A percentile compares a stretch with the other conserved stretches of the same genome.
Evolutionary conservation across 148 eudicot genomes (phyloP).

Genomic region (Simmondsia chinensis): DNA sequence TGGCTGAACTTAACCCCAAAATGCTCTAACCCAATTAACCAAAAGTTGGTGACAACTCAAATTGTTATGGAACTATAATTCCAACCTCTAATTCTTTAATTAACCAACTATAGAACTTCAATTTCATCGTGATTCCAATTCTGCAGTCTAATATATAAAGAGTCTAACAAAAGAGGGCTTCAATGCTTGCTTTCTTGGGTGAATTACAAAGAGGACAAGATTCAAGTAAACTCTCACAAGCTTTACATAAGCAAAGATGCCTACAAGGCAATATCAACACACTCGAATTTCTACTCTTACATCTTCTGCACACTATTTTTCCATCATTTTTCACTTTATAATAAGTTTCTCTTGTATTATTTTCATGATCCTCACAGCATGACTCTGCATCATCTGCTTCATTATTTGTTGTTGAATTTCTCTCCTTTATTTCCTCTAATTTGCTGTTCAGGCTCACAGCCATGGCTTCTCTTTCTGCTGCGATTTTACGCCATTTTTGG

Average conservation of each 20-base stretch:
- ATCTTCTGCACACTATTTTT: constrained; percentile 38
- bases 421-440: constrained; percentile 38
- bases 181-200: constrained; percentile 42
- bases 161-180: constrained; percentile 45
- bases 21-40: too few relatives aligned
- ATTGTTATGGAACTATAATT: too few relatives aligned
- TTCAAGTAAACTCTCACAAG: constrained; percentile 43
- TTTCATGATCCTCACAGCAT: constrained; percentile 32
- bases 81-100: too few relatives aligned
- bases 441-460: constrained; percentile 24
- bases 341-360: too few relatives aligned
- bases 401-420: constrained; percentile 14
- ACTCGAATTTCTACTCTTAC: constrained; percentile 34
- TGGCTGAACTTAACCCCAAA: too few relatives aligned
- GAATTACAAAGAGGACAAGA: constrained; percentile 64
- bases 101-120: too few relatives aligned
- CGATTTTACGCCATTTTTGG: constrained; percentile 51
- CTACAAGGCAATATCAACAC: constrained; percentile 66
- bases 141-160: too few relatives aligned
- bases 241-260: constrained; percentile 59
- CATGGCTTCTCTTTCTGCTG: constrained; percentile 55
- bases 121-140: too few relatives aligned
- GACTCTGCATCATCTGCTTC: constrained; percentile 53
- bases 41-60: too few relatives aligned
- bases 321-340: too few relatives aligned